Conservation (phyloP, 352 stramenopile species). For the Hyaloperonospora arabidopsidis region DNA sequence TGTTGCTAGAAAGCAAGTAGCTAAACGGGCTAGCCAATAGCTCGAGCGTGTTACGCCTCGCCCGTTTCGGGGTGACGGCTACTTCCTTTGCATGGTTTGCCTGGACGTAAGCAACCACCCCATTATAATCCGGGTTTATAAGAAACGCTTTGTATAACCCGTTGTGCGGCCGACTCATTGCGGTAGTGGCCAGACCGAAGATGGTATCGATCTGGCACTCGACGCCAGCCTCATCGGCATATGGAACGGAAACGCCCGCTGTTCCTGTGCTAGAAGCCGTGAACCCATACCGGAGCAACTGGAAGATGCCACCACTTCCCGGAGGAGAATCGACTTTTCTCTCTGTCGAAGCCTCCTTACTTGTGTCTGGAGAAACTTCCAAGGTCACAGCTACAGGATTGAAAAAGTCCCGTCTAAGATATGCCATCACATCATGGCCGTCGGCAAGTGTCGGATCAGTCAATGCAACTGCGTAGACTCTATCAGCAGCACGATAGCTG, state of each 20-base stretch:
- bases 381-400: constrained; percentile 20
- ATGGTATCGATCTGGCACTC: constrained; percentile 42
- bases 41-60: constrained; percentile 60
- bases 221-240: constrained; percentile 35
- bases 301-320: constrained; percentile 57
- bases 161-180: constrained; percentile 43
- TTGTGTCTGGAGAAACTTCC: constrained; percentile 33
- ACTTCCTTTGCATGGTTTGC: constrained; percentile 32
- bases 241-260: constrained; percentile 18
- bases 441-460: constrained; percentile 42
- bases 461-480: constrained; percentile 23
- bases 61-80: constrained; percentile 11
- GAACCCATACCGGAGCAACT: constrained; percentile 49
- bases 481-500: constrained; percentile 35
- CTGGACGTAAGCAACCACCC: constrained; percentile 49
- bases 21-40: constrained; percentile 62
- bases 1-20: constrained; percentile 35
- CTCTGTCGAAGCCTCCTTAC: constrained; percentile 13
- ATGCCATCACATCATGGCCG: constrained; percentile 39
- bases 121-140: constrained; percentile 37
- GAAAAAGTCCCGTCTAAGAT: constrained; percentile 40
- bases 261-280: constrained; percentile 4
- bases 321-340: constrained; percentile 15
- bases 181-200: constrained; percentile 47
- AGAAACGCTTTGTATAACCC: constrained; percentile 42